phyloP scores from a whole-genome alignment of 148 eudicot genomes.

The Vaccinium vitisidaea region DNA sequence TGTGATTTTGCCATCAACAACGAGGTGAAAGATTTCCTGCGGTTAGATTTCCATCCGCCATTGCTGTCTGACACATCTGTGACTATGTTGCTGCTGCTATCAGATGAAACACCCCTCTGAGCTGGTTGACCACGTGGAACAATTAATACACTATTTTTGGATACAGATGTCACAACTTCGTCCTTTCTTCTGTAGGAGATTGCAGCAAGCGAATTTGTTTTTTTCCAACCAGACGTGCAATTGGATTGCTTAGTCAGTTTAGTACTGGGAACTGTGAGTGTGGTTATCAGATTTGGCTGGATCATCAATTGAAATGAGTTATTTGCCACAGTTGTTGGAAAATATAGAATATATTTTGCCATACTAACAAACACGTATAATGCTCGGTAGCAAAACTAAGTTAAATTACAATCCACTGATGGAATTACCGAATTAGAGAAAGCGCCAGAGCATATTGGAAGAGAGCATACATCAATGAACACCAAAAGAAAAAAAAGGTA shows the following conservation, averaged over 20 bases:
- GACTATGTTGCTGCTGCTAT: constrained; percentile 24
- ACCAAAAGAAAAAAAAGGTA: neutral
- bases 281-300: constrained; percentile 46
- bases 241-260: constrained; percentile 35
- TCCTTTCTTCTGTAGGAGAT: constrained; percentile 32
- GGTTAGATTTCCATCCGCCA: constrained; percentile 45
- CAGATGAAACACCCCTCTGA: constrained; percentile 26
- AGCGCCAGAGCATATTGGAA: neutral
- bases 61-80: constrained; percentile 24
- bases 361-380: neutral
- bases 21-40: constrained; percentile 76
- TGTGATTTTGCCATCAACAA: constrained; percentile 61
- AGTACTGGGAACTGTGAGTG: constrained; percentile 27
- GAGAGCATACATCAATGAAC: neutral
- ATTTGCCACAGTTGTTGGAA: neutral
- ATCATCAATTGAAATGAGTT: constrained; percentile 12
- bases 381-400: neutral
- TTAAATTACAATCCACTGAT: neutral
- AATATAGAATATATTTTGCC: neutral
- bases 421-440: neutral
- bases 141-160: constrained; percentile 25
- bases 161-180: constrained; percentile 23
- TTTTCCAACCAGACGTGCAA: constrained; percentile 23
- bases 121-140: constrained; percentile 28
- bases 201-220: constrained; percentile 23